Evolutionary conservation across 2,329 filamentous ascomycete genomes (phyloP).

Genomic region (Chaetomiaceae sp.): DNA sequence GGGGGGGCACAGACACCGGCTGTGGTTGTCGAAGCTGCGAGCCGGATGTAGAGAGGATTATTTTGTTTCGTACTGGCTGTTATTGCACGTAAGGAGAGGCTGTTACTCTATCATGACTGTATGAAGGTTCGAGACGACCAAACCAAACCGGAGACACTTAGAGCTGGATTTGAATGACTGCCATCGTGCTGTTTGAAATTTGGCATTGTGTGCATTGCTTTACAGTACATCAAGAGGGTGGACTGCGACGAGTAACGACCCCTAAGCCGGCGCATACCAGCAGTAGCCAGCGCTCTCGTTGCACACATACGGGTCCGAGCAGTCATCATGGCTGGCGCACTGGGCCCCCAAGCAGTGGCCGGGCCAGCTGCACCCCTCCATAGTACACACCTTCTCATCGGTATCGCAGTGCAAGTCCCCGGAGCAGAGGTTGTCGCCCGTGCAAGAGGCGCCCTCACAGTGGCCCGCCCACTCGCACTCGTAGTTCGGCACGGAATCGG

Average conservation of each 20-base stretch:
- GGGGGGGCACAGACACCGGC: too few species aligned
- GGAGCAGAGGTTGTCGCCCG: background rate
- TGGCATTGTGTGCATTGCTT: background rate
- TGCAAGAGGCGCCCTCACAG: slow-evolving; percentile 4
- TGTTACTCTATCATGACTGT: too few species aligned
- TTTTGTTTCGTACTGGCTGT: too few species aligned
- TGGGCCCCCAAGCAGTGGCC: slow-evolving; percentile 10
- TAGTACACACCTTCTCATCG: slow-evolving; percentile 8
- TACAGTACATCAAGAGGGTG: background rate
- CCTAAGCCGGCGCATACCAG: background rate
- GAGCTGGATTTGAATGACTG: too few species aligned
- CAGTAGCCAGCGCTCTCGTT: slow-evolving; percentile 1
- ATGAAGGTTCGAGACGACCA: too few species aligned
- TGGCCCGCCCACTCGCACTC: slow-evolving; percentile 10
- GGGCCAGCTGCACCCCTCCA: slow-evolving; percentile 1
- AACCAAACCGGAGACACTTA: too few species aligned
- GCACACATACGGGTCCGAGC: slow-evolving; percentile 9
- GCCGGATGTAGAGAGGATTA: too few species aligned
- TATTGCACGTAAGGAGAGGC: too few species aligned
- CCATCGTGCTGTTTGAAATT: too few species aligned
- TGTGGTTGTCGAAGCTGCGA: too few species aligned
- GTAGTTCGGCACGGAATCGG: background rate
- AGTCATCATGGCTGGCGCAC: slow-evolving; percentile 4
- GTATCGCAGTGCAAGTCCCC: background rate
- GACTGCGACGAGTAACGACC: background rate